A percentile compares a stretch with the other conserved stretches of the same genome.
Evolutionary conservation across 2,329 filamentous ascomycete genomes (phyloP).

Genomic region (Claviceps paspali): DNA sequence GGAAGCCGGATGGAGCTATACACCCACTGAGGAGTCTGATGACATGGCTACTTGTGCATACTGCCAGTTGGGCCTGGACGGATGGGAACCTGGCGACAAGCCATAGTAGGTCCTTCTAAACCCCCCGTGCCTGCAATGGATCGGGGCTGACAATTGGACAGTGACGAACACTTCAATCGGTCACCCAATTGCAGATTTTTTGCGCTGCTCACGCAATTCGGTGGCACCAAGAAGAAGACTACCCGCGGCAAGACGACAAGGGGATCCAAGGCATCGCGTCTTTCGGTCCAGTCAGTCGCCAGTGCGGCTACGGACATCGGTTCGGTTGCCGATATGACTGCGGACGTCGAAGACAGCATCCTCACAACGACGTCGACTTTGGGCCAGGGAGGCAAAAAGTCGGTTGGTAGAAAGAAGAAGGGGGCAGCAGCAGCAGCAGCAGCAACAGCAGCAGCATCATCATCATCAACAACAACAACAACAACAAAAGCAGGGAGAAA

Average conservation of each 20-base stretch:
- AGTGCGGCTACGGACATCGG: slow-evolving; percentile 34
- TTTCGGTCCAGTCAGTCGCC: slow-evolving; percentile 42
- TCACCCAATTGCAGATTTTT: slow-evolving; percentile 77
- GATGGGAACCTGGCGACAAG: slow-evolving; percentile 88
- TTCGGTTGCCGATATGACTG: slow-evolving; percentile 31
- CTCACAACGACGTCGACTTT: slow-evolving; percentile 44
- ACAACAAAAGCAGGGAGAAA: slow-evolving; percentile 25
- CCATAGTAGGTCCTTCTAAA: slow-evolving; percentile 46
- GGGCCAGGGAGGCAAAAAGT: slow-evolving; percentile 44
- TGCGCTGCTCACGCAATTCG: slow-evolving; percentile 43
- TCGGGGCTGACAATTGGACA: slow-evolving; percentile 21
- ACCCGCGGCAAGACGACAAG: slow-evolving; percentile 36
- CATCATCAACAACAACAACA: no score
- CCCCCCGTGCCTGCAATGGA: no score
- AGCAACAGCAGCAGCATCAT: no score
- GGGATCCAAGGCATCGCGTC: slow-evolving; percentile 54
- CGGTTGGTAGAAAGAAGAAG: slow-evolving; percentile 36
- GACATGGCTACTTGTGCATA: slow-evolving; percentile 88
- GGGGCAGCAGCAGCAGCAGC: no score
- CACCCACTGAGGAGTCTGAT: slow-evolving; percentile 65
- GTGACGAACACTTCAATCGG: slow-evolving; percentile 73
- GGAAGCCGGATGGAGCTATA: slow-evolving; percentile 88
- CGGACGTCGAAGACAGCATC: slow-evolving; percentile 41
- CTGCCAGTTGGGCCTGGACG: slow-evolving; percentile 77
- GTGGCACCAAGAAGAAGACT: slow-evolving; percentile 38